Percentiles rank a stretch among this genome's conserved stretches.
Conservation (phyloP, 148 eudicot genomes). For the Hydrangea macrophylla region DNA sequence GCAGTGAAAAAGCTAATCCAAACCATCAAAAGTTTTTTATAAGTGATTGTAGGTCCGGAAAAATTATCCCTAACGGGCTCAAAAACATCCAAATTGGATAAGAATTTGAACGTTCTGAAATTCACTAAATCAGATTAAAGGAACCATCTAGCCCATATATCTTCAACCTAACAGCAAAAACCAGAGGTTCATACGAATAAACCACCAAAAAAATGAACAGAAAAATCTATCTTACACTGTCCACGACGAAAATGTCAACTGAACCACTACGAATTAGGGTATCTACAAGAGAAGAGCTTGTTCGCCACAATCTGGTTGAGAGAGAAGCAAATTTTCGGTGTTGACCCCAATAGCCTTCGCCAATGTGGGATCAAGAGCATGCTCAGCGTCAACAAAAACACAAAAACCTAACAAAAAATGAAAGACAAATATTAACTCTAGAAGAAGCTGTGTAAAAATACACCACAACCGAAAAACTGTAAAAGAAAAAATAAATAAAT, state of each 20-base stretch:
- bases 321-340: slow-evolving; percentile 78
- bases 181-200: too few species aligned
- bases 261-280: slow-evolving; percentile 97
- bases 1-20: too few species aligned
- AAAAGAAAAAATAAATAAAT: too few species aligned
- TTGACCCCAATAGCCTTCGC: slow-evolving; percentile 91
- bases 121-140: neutral
- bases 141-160: neutral
- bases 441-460: too few species aligned
- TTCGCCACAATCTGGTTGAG: slow-evolving; percentile 99
- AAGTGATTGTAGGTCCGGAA: too few species aligned
- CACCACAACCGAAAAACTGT: too few species aligned
- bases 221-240: slow-evolving; percentile 64
- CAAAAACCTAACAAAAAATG: slow-evolving; percentile 62
- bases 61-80: too few species aligned
- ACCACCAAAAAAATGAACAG: too few species aligned
- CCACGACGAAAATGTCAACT: slow-evolving; percentile 92
- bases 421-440: neutral
- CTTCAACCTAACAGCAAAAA: neutral
- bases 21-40: too few species aligned
- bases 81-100: too few species aligned
- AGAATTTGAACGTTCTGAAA: neutral
- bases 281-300: slow-evolving; percentile 97
- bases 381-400: slow-evolving; percentile 97
- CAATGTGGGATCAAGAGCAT: slow-evolving; percentile 88